Evolutionary conservation across 176 grass and related monocot species (phyloP).

Genomic region (Musa acuminata): DNA sequence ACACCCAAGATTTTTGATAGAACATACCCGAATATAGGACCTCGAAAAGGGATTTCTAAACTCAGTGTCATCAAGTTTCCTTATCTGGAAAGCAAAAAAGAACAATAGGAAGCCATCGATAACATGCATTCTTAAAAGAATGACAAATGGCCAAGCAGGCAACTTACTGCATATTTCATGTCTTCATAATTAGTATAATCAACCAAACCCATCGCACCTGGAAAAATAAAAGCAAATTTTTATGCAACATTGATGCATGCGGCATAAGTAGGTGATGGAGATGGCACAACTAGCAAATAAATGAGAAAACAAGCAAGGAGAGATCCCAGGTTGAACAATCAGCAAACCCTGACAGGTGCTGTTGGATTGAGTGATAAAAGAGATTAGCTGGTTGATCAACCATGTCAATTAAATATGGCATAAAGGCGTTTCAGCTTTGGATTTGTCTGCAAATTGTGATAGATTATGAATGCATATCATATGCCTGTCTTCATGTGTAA

Average conservation of each 20-base stretch:
- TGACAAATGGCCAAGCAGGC: too few species aligned
- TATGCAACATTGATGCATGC: not conserved
- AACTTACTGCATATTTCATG: slow-evolving; percentile 27
- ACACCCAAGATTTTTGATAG: too few species aligned
- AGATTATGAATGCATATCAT: too few species aligned
- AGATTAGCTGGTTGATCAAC: not conserved
- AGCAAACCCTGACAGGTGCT: not conserved
- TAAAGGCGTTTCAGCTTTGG: too few species aligned
- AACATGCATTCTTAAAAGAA: not conserved
- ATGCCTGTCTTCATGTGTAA: too few species aligned
- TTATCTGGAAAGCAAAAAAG: slow-evolving; percentile 2
- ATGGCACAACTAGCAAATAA: not conserved
- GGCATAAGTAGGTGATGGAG: not conserved
- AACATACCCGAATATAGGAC: slow-evolving; percentile 21
- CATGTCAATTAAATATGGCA: too few species aligned
- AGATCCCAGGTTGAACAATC: not conserved
- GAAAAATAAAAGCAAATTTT: not conserved
- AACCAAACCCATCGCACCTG: slow-evolving; percentile 23
- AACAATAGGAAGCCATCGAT: not conserved
- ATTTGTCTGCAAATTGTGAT: too few species aligned
- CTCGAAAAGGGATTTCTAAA: slow-evolving; percentile 20
- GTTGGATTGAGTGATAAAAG: not conserved
- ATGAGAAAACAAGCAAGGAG: not conserved
- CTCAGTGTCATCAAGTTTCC: slow-evolving; percentile 20
- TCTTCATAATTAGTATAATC: slow-evolving; percentile 23